Evolutionary conservation across 2,329 filamentous ascomycete genomes (phyloP).

Genomic region (Alternaria longipes): DNA sequence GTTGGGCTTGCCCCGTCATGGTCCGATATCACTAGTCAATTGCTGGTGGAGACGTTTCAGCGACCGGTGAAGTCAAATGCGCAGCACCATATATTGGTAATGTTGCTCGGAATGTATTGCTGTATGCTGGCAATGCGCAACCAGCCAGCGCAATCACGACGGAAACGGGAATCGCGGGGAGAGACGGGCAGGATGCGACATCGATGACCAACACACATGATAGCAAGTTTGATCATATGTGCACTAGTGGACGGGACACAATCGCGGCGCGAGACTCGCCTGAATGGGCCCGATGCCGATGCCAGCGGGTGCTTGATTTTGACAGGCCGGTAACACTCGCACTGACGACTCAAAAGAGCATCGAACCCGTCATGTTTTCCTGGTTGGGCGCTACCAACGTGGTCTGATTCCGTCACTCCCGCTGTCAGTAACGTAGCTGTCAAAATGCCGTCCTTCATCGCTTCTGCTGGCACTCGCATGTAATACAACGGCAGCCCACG

Average conservation of each 20-base stretch:
- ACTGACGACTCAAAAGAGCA: slow-evolving; percentile 24
- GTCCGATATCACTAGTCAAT: slow-evolving; percentile 5
- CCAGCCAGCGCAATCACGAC: slow-evolving; percentile 22
- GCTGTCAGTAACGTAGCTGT: slow-evolving; percentile 47
- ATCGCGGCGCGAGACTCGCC: slow-evolving; percentile 27
- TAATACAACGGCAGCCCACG: slow-evolving; percentile 42
- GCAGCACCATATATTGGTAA: background rate
- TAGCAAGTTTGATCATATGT: slow-evolving; percentile 27
- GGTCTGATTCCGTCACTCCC: slow-evolving; percentile 41
- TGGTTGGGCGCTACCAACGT: slow-evolving; percentile 32
- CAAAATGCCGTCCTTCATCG: slow-evolving; percentile 40
- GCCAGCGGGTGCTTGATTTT: slow-evolving; percentile 37
- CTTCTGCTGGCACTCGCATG: slow-evolving; percentile 37
- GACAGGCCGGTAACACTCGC: slow-evolving; percentile 41
- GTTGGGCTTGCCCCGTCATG: slow-evolving; percentile 19
- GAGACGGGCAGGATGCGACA: slow-evolving; percentile 40
- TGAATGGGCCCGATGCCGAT: slow-evolving; percentile 23
- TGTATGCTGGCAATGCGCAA: slow-evolving; percentile 27
- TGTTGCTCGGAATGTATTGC: slow-evolving; percentile 12
- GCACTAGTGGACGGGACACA: slow-evolving; percentile 37
- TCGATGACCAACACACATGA: slow-evolving; percentile 33
- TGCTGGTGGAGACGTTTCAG: slow-evolving; percentile 12
- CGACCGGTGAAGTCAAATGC: slow-evolving; percentile 17
- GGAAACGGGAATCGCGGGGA: slow-evolving; percentile 42
- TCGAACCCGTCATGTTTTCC: slow-evolving; percentile 19